phyloP scores from a whole-genome alignment of 495 filamentous ascomycete genomes.

The Melanomma pulvis-pyrius region DNA sequence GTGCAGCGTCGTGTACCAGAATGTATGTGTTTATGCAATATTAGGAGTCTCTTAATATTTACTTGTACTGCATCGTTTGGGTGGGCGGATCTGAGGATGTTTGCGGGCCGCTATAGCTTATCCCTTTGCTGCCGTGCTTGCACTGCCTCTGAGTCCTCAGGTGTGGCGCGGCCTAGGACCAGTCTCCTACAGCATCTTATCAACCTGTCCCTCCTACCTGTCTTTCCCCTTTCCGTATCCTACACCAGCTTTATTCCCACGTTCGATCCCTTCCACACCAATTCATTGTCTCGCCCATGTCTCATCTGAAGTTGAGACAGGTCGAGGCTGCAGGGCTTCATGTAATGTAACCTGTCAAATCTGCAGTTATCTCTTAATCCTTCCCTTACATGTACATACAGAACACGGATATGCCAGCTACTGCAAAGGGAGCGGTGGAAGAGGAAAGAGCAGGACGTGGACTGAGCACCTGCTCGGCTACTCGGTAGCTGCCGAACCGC shows the following conservation, averaged over 20 bases:
- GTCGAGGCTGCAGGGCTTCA: constrained; percentile 14
- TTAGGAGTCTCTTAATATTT: constrained; percentile 12
- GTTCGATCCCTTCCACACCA: constrained; percentile 4
- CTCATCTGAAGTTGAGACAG: constrained; percentile 20
- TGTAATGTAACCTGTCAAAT: constrained; percentile 33
- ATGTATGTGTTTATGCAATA: constrained; percentile 21
- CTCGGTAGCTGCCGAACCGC: constrained; percentile 32
- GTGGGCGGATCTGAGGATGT: not conserved
- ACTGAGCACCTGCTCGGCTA: constrained; percentile 15
- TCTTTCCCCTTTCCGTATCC: constrained; percentile 8
- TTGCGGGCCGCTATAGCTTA: not conserved
- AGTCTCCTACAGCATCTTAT: constrained; percentile 3
- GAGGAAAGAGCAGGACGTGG: not conserved
- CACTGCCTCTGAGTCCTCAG: constrained; percentile 17
- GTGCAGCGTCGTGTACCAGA: not conserved
- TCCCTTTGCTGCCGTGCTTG: constrained; percentile 8
- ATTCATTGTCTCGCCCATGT: constrained; percentile 18
- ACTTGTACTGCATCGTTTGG: not conserved
- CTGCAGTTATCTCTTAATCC: constrained; percentile 19
- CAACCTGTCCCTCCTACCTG: constrained; percentile 14
- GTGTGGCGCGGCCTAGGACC: constrained; percentile 21
- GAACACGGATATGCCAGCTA: not conserved
- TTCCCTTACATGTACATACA: not conserved
- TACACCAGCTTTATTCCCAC: not conserved
- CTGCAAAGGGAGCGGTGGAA: constrained; percentile 5